These are phyloP conservation scores for Trypanosoma rangeli DNA, from an alignment of 208 protist genomes.

Conservation along the genomic window DNA sequence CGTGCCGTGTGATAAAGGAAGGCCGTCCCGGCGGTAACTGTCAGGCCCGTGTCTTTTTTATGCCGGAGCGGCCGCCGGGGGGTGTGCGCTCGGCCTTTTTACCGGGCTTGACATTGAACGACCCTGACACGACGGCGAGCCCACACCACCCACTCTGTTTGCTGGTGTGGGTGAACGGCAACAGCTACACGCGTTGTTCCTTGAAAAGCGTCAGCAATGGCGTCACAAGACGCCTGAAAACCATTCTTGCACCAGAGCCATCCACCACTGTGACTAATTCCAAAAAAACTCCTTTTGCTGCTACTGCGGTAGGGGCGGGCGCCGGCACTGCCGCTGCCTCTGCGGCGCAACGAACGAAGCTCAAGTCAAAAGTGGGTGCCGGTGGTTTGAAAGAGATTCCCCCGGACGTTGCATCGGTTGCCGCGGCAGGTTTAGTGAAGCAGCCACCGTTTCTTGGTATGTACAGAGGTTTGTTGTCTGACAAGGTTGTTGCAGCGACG, in stretches of 20 bases:
- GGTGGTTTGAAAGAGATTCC: neutral
- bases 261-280: neutral
- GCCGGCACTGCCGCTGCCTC: neutral
- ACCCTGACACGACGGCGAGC: neutral
- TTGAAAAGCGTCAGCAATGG: conserved; percentile 5
- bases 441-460: conserved; percentile 3
- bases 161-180: conserved; percentile 20
- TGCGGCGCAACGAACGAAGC: neutral
- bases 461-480: conserved; percentile 18
- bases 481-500: conserved; percentile 12
- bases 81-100: neutral
- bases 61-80: conserved; percentile 2
- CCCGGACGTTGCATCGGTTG: neutral
- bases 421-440: neutral
- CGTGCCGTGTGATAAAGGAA: conserved; percentile 11
- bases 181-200: conserved; percentile 19
- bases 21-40: neutral
- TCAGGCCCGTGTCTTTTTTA: conserved; percentile 19
- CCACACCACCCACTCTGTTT: conserved; percentile 5
- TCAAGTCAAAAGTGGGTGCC: neutral
- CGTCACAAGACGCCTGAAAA: neutral
- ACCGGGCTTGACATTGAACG: neutral
- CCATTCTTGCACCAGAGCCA: neutral
- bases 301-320: neutral
- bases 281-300: neutral